Percentiles rank a stretch among this genome's conserved stretches.
phyloP scores from a whole-genome alignment of 1,284 basidiomycete genomes.

The Ceratobasidium sp. region DNA sequence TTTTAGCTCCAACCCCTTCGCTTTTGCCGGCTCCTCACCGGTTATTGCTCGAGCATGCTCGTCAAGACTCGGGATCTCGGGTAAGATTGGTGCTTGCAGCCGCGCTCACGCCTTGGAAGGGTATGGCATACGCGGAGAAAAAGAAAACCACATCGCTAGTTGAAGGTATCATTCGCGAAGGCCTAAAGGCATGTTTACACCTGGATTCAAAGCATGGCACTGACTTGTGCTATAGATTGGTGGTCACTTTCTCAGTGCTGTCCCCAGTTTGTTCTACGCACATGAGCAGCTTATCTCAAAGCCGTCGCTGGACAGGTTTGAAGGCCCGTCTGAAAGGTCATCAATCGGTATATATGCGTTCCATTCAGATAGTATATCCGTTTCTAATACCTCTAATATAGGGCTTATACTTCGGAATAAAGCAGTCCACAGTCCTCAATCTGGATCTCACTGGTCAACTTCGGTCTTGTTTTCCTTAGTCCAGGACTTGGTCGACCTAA shows the following conservation, averaged over 20 bases:
- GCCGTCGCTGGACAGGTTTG: constrained; percentile 61
- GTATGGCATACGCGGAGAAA: constrained; percentile 70
- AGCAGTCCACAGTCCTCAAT: constrained; percentile 71
- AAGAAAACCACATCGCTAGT: constrained; percentile 74
- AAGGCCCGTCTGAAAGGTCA: constrained; percentile 64
- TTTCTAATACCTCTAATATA: neutral
- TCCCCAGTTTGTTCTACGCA: constrained; percentile 76
- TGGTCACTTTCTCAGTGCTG: constrained; percentile 78
- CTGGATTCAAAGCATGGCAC: constrained; percentile 24
- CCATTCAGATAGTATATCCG: neutral
- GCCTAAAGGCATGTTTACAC: constrained; percentile 69
- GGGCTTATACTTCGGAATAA: constrained; percentile 78
- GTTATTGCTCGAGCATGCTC: constrained; percentile 46
- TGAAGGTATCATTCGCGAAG: constrained; percentile 82
- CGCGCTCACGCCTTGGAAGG: constrained; percentile 73
- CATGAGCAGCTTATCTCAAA: constrained; percentile 64
- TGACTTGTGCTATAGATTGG: constrained; percentile 65
- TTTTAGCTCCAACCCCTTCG: constrained; percentile 57
- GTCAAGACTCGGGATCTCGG: constrained; percentile 54
- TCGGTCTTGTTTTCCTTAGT: constrained; percentile 82
- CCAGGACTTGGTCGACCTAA: constrained; percentile 71
- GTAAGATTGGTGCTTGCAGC: constrained; percentile 81
- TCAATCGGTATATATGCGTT: constrained; percentile 66
- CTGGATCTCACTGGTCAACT: constrained; percentile 77
- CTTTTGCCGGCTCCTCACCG: constrained; percentile 53